phyloP scores from a whole-genome alignment of 2,329 filamentous ascomycete genomes.

The Lizonia empirigonia region DNA sequence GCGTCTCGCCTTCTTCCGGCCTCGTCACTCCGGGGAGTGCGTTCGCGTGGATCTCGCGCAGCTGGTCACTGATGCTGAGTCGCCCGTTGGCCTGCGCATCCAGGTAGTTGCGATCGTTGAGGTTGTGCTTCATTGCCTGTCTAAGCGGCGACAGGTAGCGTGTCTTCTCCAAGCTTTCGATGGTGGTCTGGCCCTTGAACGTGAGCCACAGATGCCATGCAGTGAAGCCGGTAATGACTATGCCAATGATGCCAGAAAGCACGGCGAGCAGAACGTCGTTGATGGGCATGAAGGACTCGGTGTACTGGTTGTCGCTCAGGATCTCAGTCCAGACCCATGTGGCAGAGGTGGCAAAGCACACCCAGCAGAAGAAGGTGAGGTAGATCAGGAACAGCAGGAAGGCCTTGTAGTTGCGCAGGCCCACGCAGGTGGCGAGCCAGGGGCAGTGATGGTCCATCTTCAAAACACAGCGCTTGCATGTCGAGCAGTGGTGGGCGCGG shows the following conservation, averaged over 20 bases:
- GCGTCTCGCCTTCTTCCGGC: constrained; percentile 77
- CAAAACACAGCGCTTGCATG: constrained; percentile 89
- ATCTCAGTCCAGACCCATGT: constrained; percentile 88
- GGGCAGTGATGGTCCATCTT: constrained; percentile 99
- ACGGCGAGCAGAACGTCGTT: constrained; percentile 91
- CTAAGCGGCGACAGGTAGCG: constrained; percentile 84
- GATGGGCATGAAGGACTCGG: constrained; percentile 80
- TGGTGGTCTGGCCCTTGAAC: constrained; percentile 82
- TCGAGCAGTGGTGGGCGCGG: constrained; percentile 94
- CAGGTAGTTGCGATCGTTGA: constrained; percentile 54
- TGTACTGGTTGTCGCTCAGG: constrained; percentile 69
- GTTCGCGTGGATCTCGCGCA: constrained; percentile 82
- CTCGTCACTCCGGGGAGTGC: constrained; percentile 78
- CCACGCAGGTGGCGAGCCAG: constrained; percentile 95
- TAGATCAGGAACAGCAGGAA: constrained; percentile 94
- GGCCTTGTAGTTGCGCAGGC: constrained; percentile 91
- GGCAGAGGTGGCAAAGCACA: constrained; percentile 76
- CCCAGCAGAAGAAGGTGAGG: constrained; percentile 82
- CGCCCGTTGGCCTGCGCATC: constrained; percentile 51
- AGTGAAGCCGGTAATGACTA: constrained; percentile 89
- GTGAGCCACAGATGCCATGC: constrained; percentile 89
- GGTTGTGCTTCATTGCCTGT: constrained; percentile 69
- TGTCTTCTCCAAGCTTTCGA: constrained; percentile 95
- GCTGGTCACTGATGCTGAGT: constrained; percentile 64
- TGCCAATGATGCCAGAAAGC: constrained; percentile 84